A percentile compares a stretch with the other conserved stretches of the same genome.
Conservation (phyloP, 2,329 filamentous ascomycete species). For the Exophiala mesophila region DNA sequence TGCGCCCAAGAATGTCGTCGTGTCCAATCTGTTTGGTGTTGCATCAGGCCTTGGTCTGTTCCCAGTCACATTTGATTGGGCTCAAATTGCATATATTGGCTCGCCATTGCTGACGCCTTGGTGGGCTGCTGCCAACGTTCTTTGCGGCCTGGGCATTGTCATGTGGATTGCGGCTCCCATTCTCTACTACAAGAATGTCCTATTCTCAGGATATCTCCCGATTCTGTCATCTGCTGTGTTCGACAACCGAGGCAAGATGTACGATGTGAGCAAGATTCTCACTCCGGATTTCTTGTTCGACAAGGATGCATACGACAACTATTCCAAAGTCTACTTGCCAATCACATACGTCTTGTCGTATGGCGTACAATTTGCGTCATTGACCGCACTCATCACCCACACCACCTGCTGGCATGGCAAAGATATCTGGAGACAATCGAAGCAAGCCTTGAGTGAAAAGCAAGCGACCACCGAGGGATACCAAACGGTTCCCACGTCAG, state of each 20-base stretch:
- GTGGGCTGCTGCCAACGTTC: conserved; percentile 80
- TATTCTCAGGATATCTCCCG: conserved; percentile 80
- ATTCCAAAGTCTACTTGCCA: conserved; percentile 78
- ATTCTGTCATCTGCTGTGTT: conserved; percentile 81
- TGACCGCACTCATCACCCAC: conserved; percentile 74
- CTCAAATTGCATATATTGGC: conserved; percentile 81
- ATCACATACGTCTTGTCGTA: conserved; percentile 87
- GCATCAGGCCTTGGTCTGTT: conserved; percentile 79
- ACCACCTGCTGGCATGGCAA: conserved; percentile 79
- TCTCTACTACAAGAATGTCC: conserved; percentile 72
- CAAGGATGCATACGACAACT: conserved; percentile 67
- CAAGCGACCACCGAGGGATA: conserved; percentile 50
- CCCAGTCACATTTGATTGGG: conserved; percentile 86
- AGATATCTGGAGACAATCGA: conserved; percentile 76
- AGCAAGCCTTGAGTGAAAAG: conserved; percentile 61
- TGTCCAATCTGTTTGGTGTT: conserved; percentile 81
- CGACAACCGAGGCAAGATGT: conserved; percentile 74
- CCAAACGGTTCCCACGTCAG: conserved; percentile 43
- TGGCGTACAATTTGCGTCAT: conserved; percentile 76
- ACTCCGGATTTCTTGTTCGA: conserved; percentile 76
- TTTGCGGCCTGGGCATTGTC: conserved; percentile 71
- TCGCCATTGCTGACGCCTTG: conserved; percentile 79
- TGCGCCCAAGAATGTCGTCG: conserved; percentile 76
- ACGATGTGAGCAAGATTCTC: conserved; percentile 75
- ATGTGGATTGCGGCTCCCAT: conserved; percentile 82